Percentiles rank a stretch among this genome's conserved stretches.
Evolutionary conservation across 805 yeast species (phyloP).

Genomic region (Saturnispora serradocipensis): DNA sequence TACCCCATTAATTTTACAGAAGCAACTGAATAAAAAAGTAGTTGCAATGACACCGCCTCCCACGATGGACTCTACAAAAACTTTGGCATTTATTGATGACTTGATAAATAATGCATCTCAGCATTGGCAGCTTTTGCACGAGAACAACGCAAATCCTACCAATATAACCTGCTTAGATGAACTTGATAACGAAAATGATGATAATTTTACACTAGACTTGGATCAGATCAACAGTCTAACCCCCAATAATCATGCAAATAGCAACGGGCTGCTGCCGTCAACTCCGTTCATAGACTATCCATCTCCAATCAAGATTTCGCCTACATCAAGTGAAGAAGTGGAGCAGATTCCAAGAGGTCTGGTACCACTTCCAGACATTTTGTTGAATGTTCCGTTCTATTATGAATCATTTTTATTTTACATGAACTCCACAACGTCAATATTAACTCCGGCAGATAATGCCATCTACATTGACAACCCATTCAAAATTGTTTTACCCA

Average conservation of each 20-base stretch:
- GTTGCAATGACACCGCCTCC: background rate
- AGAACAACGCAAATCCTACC: background rate
- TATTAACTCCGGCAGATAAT: conserved; percentile 59
- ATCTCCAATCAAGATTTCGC: conserved; percentile 5
- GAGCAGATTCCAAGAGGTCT: conserved; percentile 28
- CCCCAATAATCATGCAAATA: background rate
- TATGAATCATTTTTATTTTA: conserved; percentile 55
- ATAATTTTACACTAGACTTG: conserved; percentile 15
- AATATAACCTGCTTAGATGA: background rate
- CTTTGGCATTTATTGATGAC: conserved; percentile 12
- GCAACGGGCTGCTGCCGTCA: conserved; percentile 5
- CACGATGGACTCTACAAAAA: background rate
- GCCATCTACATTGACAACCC: conserved; percentile 58
- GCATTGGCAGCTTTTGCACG: conserved; percentile 1
- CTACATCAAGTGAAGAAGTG: conserved; percentile 13
- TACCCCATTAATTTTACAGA: background rate
- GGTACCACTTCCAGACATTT: conserved; percentile 50
- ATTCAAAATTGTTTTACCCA: conserved; percentile 54
- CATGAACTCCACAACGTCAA: conserved; percentile 48
- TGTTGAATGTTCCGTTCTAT: conserved; percentile 50
- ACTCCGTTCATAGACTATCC: conserved; percentile 13
- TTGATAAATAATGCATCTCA: conserved; percentile 13
- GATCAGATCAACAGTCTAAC: conserved; percentile 5
- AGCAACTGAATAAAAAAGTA: background rate
- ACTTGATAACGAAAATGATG: background rate